Conservation (phyloP, 768 basidiomycete genomes). For the Tremella fuciformis region DNA sequence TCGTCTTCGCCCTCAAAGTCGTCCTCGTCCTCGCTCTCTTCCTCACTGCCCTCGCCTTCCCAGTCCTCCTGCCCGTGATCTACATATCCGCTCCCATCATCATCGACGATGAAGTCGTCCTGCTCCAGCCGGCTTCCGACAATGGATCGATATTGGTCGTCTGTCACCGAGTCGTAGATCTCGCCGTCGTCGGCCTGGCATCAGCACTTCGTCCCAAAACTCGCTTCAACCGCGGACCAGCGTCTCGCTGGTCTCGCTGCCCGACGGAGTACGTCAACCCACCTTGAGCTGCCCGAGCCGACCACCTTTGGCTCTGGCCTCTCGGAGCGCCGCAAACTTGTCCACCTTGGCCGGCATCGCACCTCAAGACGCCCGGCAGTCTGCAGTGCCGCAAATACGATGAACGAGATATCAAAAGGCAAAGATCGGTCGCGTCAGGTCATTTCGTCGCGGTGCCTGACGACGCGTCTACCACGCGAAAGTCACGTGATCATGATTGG, state of each 20-base stretch:
- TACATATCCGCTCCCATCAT: slow-evolving; percentile 83
- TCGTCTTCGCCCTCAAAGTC: slow-evolving; percentile 55
- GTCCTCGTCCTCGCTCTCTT: slow-evolving; percentile 60
- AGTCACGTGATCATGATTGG: slow-evolving; percentile 2
- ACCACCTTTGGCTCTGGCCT: slow-evolving; percentile 51
- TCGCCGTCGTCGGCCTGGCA: slow-evolving; percentile 60
- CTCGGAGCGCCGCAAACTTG: slow-evolving; percentile 51
- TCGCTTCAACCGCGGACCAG: neutral
- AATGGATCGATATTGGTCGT: slow-evolving; percentile 81
- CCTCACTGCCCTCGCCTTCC: slow-evolving; percentile 53
- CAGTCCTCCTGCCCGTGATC: slow-evolving; percentile 98
- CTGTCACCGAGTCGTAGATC: slow-evolving; percentile 85
- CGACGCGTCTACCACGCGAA: neutral
- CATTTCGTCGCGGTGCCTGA: neutral
- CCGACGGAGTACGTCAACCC: slow-evolving; percentile 8
- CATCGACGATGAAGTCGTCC: slow-evolving; percentile 95
- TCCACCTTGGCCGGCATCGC: slow-evolving; percentile 20
- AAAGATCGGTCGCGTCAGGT: slow-evolving; percentile 10
- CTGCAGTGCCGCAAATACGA: neutral
- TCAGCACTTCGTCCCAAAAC: neutral
- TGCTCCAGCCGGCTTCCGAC: slow-evolving; percentile 75
- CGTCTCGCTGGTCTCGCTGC: neutral
- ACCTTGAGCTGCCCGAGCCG: slow-evolving; percentile 52
- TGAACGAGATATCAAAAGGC: neutral
- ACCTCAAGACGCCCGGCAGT: no score